Percentiles rank a stretch among this genome's conserved stretches.
These are phyloP conservation scores for Amanita polypyramis DNA, from an alignment of 768 basidiomycete genomes.

Conservation along the genomic window DNA sequence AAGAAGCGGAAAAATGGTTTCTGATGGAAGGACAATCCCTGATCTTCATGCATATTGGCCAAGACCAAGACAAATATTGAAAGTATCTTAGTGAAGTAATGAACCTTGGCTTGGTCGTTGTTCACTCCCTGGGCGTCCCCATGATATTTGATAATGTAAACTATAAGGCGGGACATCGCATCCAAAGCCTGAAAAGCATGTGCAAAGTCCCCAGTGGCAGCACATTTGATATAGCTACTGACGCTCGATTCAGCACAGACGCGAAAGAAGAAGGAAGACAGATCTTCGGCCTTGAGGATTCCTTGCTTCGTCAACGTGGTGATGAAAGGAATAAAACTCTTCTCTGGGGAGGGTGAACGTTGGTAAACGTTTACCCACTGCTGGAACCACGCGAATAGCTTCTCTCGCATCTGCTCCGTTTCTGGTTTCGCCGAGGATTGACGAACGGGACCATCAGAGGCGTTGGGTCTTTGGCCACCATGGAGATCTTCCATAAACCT, in stretches of 20 bases:
- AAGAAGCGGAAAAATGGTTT: slow-evolving; percentile 99
- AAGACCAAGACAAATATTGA: slow-evolving; percentile 95
- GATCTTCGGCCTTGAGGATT: slow-evolving; percentile 90
- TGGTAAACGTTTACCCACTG: slow-evolving; percentile 97
- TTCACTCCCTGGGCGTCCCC: slow-evolving; percentile 90
- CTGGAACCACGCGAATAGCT: slow-evolving; percentile 73
- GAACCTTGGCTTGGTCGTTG: slow-evolving; percentile 91
- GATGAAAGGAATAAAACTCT: slow-evolving; percentile 92
- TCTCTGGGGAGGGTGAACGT: slow-evolving; percentile 82
- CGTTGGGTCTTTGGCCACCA: slow-evolving; percentile 45
- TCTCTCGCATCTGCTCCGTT: slow-evolving; percentile 65
- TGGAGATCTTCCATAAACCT: slow-evolving; percentile 76
- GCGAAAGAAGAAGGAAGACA: slow-evolving; percentile 96
- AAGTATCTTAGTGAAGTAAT: slow-evolving; percentile 93
- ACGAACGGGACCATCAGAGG: slow-evolving; percentile 27
- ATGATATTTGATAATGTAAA: slow-evolving; percentile 98
- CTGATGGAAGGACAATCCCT: slow-evolving; percentile 84
- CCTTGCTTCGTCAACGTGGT: slow-evolving; percentile 96
- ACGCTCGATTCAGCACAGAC: slow-evolving; percentile 94
- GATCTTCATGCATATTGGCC: slow-evolving; percentile 91
- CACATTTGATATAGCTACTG: slow-evolving; percentile 72
- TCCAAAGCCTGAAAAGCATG: slow-evolving; percentile 89
- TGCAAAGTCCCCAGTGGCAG: slow-evolving; percentile 60
- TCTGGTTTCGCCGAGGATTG: slow-evolving; percentile 55
- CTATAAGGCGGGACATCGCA: slow-evolving; percentile 89